Percentiles rank a stretch among this genome's conserved stretches.
These are phyloP conservation scores for Camillea tinctor DNA, from an alignment of 2,329 filamentous ascomycete species.

Conservation along the genomic window DNA sequence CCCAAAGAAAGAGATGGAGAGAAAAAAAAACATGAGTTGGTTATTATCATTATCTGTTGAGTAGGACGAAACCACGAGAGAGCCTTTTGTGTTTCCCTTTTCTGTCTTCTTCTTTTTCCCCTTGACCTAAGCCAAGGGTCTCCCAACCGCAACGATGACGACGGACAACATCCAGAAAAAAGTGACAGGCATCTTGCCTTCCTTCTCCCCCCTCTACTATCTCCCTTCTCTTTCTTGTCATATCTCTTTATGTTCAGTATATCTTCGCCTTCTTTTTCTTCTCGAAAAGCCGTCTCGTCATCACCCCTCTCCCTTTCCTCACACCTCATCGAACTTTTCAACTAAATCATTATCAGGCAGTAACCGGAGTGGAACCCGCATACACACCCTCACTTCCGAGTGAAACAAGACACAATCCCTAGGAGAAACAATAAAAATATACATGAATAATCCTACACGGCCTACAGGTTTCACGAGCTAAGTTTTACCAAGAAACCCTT, in stretches of 20 bases:
- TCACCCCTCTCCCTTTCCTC: background rate
- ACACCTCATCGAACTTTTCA: background rate
- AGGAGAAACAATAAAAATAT: background rate
- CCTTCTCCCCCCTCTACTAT: background rate
- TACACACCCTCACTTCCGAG: too few species aligned
- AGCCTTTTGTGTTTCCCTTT: too few species aligned
- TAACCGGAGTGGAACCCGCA: background rate
- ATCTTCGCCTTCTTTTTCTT: background rate
- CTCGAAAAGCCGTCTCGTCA: background rate
- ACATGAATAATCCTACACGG: background rate
- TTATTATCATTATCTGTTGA: background rate
- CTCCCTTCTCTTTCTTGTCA: background rate
- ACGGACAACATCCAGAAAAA: background rate
- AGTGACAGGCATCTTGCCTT: background rate
- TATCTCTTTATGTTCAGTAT: background rate
- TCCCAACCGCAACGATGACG: background rate
- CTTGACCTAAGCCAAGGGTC: background rate
- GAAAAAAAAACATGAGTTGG: background rate
- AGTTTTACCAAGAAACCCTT: background rate
- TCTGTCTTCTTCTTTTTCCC: background rate
- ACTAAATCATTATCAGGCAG: background rate
- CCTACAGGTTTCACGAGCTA: background rate
- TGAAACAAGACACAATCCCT: background rate
- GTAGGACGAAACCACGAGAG: background rate
- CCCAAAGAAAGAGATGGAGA: too few species aligned